Percentiles rank a stretch among this genome's conserved stretches.
phyloP scores from a whole-genome alignment of 768 basidiomycete genomes.

The Russula sp. region DNA sequence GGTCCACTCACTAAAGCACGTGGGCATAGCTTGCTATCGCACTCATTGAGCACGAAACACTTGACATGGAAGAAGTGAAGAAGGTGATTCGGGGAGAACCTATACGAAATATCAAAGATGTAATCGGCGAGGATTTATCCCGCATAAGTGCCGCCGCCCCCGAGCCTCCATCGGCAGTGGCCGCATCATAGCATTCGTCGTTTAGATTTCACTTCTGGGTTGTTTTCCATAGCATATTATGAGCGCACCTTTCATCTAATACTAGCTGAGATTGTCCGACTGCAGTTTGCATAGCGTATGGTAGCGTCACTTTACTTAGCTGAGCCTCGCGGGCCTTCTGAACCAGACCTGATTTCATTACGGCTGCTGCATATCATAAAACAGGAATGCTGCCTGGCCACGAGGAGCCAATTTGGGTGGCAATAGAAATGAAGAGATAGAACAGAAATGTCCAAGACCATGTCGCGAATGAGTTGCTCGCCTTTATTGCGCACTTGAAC shows the following conservation, averaged over 20 bases:
- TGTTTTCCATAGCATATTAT: slow-evolving; percentile 4
- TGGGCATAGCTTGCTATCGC: slow-evolving; percentile 71
- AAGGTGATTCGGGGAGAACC: slow-evolving; percentile 79
- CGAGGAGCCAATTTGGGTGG: neutral
- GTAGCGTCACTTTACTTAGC: no score
- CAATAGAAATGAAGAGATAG: neutral
- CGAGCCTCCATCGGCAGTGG: slow-evolving; percentile 8
- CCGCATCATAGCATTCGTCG: slow-evolving; percentile 1
- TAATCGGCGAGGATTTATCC: slow-evolving; percentile 48
- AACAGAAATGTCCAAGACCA: neutral
- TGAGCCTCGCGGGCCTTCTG: slow-evolving; percentile 3
- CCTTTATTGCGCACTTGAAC: neutral
- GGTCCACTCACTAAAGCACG: slow-evolving; percentile 3
- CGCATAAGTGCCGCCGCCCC: slow-evolving; percentile 3
- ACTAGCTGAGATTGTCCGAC: neutral
- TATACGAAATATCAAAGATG: slow-evolving; percentile 63
- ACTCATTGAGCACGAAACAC: slow-evolving; percentile 91
- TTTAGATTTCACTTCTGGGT: slow-evolving; percentile 2
- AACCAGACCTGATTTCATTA: neutral
- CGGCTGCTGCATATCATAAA: neutral
- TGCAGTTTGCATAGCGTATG: no score
- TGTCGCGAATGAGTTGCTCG: neutral
- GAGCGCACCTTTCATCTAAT: neutral
- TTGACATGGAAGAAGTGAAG: slow-evolving; percentile 78
- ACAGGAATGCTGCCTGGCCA: neutral